A percentile compares a stretch with the other conserved stretches of the same genome.
These are phyloP conservation scores for Plantago elongata DNA, from an alignment of 257 asterid species.

Conservation along the genomic window DNA sequence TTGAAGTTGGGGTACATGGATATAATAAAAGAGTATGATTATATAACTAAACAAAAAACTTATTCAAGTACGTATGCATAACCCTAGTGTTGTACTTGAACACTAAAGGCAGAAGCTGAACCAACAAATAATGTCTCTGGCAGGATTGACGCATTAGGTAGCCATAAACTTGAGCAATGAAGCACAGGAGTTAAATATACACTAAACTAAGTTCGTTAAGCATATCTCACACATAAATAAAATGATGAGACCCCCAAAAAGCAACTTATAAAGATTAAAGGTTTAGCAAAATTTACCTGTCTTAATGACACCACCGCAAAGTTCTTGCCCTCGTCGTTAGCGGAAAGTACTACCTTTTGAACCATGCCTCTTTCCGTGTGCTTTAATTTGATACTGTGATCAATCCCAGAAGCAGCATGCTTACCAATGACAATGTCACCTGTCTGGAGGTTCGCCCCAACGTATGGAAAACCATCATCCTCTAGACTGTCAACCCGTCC, in stretches of 20 bases:
- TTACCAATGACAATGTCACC: conserved; percentile 91
- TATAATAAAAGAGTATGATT: too few relatives aligned
- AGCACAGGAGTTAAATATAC: neutral
- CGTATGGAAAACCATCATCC: conserved; percentile 86
- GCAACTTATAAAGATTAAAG: neutral
- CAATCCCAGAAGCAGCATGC: conserved; percentile 66
- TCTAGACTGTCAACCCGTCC: conserved; percentile 91
- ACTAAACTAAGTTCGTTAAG: too few relatives aligned
- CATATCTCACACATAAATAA: conserved; percentile 7
- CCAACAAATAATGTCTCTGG: too few relatives aligned
- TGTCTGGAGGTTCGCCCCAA: conserved; percentile 84
- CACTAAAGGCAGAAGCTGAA: too few relatives aligned
- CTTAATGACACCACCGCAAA: conserved; percentile 79
- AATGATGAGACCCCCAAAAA: conserved; percentile 11
- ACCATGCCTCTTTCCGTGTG: conserved; percentile 96
- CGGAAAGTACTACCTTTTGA: conserved; percentile 78
- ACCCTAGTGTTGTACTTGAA: too few relatives aligned
- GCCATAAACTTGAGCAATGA: too few relatives aligned
- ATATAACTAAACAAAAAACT: too few relatives aligned
- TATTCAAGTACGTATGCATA: too few relatives aligned
- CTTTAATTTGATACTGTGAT: conserved; percentile 80
- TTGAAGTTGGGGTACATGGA: too few relatives aligned
- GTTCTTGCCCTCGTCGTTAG: conserved; percentile 82
- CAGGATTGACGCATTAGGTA: too few relatives aligned
- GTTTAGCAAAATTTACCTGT: conserved; percentile 49